Conservation (phyloP, 2,329 filamentous ascomycete genomes). For the Arthrobotrys iridis region DNA sequence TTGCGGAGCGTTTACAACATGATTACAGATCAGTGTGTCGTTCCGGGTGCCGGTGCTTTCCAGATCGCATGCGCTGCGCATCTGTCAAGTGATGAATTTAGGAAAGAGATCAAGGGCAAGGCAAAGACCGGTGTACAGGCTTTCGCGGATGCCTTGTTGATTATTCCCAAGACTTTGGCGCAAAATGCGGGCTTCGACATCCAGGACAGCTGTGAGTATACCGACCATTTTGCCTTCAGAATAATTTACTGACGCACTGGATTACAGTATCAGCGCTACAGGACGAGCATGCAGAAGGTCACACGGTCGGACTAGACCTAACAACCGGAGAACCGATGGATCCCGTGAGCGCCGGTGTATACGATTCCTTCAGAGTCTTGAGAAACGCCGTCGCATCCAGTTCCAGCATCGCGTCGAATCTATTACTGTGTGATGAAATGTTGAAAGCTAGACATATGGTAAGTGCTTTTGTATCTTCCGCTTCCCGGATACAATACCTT, state of each 20-base stretch:
- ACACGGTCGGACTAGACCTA: constrained; percentile 85
- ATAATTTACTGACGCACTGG: constrained; percentile 47
- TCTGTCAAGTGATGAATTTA: constrained; percentile 85
- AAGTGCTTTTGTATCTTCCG: not conserved
- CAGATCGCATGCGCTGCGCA: constrained; percentile 91
- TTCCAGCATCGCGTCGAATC: constrained; percentile 92
- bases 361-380: constrained; percentile 93
- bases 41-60: constrained; percentile 94
- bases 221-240: constrained; percentile 13
- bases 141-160: constrained; percentile 90
- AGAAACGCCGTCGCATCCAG: constrained; percentile 93
- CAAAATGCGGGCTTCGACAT: constrained; percentile 97
- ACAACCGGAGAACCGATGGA: constrained; percentile 93
- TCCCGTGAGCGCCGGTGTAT: constrained; percentile 88
- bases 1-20: constrained; percentile 98
- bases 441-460: constrained; percentile 97
- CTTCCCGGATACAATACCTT: not conserved
- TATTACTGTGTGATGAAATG: constrained; percentile 95
- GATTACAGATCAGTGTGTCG: constrained; percentile 96
- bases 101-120: constrained; percentile 94
- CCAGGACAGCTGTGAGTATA: constrained; percentile 85
- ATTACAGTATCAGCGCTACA: constrained; percentile 80
- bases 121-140: constrained; percentile 94
- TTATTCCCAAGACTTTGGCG: constrained; percentile 97
- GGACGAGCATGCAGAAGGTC: constrained; percentile 84